A percentile compares a stretch with the other conserved stretches of the same genome.
These are phyloP conservation scores for Candida methanosorbosa DNA, from an alignment of 805 yeast species.

Conservation along the genomic window DNA sequence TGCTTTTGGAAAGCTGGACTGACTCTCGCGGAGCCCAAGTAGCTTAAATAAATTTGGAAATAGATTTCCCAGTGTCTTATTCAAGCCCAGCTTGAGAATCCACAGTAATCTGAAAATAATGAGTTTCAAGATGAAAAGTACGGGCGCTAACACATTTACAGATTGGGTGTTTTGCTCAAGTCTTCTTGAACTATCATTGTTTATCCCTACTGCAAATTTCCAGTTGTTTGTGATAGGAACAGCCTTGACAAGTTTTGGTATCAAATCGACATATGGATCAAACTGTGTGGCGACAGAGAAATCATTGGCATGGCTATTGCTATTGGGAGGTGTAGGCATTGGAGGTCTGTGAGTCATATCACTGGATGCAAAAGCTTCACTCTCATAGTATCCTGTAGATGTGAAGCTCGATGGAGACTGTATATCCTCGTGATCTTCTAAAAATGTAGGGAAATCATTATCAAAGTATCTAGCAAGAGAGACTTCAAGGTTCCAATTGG, in stretches of 20 bases:
- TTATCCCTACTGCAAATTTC: slow-evolving; percentile 25
- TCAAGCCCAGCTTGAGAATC: slow-evolving; percentile 43
- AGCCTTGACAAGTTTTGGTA: slow-evolving; percentile 28
- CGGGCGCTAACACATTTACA: neutral
- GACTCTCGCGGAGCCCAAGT: slow-evolving; percentile 19
- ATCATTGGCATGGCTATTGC: neutral
- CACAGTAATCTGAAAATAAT: slow-evolving; percentile 43
- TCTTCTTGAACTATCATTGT: slow-evolving; percentile 2
- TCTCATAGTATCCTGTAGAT: too few relatives aligned
- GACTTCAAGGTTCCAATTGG: slow-evolving; percentile 54
- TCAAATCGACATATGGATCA: slow-evolving; percentile 15
- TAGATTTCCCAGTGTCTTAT: slow-evolving; percentile 22
- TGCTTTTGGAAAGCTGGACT: slow-evolving; percentile 21
- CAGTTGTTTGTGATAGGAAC: slow-evolving; percentile 26
- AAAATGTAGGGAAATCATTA: slow-evolving; percentile 31
- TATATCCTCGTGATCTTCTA: slow-evolving; percentile 12
- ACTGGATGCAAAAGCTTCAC: too few relatives aligned
- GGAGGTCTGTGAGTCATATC: too few relatives aligned
- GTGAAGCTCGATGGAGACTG: too few relatives aligned
- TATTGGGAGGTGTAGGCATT: too few relatives aligned
- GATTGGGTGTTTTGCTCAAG: too few relatives aligned
- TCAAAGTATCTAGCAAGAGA: slow-evolving; percentile 59
- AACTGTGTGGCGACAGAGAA: too few relatives aligned
- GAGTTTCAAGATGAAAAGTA: slow-evolving; percentile 24
- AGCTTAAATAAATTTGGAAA: slow-evolving; percentile 25